A percentile compares a stretch with the other conserved stretches of the same genome.
These are phyloP conservation scores for Ceratocystis alfenasii DNA, from an alignment of 2,329 filamentous ascomycete species.

Conservation along the genomic window DNA sequence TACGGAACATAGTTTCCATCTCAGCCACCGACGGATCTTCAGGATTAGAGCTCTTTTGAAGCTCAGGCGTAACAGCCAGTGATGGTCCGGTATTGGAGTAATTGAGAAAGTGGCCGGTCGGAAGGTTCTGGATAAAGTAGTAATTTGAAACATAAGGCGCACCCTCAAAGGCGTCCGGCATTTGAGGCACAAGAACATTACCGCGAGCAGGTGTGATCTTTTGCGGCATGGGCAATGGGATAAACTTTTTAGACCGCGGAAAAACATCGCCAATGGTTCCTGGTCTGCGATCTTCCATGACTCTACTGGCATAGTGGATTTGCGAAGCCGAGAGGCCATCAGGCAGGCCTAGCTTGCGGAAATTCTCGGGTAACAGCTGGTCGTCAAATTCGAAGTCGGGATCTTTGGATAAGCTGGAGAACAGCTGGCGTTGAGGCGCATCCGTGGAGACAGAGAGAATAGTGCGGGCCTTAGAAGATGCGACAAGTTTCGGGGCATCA, in stretches of 20 bases:
- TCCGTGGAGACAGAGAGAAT: conserved; percentile 69
- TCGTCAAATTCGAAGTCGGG: conserved; percentile 25
- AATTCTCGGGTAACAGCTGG: conserved; percentile 29
- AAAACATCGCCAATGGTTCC: conserved; percentile 60
- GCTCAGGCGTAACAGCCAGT: conserved; percentile 38
- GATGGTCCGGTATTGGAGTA: conserved; percentile 41
- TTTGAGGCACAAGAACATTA: conserved; percentile 41
- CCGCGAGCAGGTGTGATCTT: conserved; percentile 58
- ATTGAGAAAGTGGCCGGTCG: conserved; percentile 58
- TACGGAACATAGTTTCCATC: conserved; percentile 62
- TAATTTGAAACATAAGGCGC: conserved; percentile 42
- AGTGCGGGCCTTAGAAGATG: conserved; percentile 28
- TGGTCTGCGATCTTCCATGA: conserved; percentile 28
- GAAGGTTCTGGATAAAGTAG: conserved; percentile 55
- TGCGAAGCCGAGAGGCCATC: conserved; percentile 51
- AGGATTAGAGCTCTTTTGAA: conserved; percentile 49
- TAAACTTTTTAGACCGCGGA: conserved; percentile 32
- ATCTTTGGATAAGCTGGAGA: conserved; percentile 59
- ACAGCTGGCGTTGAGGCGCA: conserved; percentile 64
- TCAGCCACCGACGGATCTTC: conserved; percentile 51
- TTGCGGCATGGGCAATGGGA: conserved; percentile 45
- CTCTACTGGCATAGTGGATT: conserved; percentile 32
- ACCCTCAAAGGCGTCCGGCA: conserved; percentile 44
- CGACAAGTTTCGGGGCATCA: conserved; percentile 7
- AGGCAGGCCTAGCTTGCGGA: conserved; percentile 57